These are phyloP conservation scores for thale cress (Arabidopsis thaliana) DNA, from an alignment of 345 rosid genomes.

Conservation along the genomic window TAIR10.1 NC_003070.9:20788001-20788500, in stretches of 20 bases:
- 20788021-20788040: conserved; percentile 65
- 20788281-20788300: conserved; percentile 1
- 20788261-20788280: conserved; percentile 22
- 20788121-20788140: conserved; percentile 61
- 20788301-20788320: neutral
- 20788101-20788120: conserved; percentile 54
- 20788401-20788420: conserved; percentile 8
- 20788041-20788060: conserved; percentile 56
- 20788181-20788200: conserved; percentile 84
- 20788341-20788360: conserved; percentile 5
- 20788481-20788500: neutral
- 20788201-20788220: conserved; percentile 98
- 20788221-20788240: conserved; percentile 99
- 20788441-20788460: conserved; percentile 1
- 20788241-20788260: conserved; percentile 41
- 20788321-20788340: neutral
- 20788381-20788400: neutral
- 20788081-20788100: conserved; percentile 51
- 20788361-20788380: neutral
- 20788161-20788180: conserved; percentile 57
- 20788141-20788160: conserved; percentile 75
- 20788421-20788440: neutral
- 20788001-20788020: conserved; percentile 81
- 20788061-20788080: conserved; percentile 68
- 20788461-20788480: neutral